Conservation (phyloP, 805 yeast species). For the Maudiozyma bulderi region DNA sequence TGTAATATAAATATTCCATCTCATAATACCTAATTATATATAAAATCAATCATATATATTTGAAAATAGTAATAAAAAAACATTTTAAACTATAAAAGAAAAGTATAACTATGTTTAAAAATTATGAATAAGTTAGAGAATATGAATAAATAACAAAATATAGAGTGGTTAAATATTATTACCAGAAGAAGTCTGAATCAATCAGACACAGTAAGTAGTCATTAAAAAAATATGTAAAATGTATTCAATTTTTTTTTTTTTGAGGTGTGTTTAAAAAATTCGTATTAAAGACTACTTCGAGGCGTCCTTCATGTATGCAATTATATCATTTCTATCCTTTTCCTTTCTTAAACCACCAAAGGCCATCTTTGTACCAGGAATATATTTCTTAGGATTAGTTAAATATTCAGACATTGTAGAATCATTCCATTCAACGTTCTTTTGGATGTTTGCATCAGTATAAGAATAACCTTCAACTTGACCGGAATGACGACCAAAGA, state of each 20-base stretch:
- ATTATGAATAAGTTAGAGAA: too few relatives aligned
- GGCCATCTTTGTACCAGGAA: constrained; percentile 99
- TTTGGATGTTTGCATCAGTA: constrained; percentile 97
- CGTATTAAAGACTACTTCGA: constrained; percentile 32
- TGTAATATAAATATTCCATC: not conserved
- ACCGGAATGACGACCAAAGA: constrained; percentile 89
- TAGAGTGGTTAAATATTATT: too few relatives aligned
- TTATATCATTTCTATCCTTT: constrained; percentile 95
- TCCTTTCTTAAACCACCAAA: constrained; percentile 99
- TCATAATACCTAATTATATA: not conserved
- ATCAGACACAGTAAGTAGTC: too few relatives aligned
- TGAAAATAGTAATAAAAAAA: not conserved
- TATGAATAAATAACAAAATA: too few relatives aligned
- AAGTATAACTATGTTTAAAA: not conserved
- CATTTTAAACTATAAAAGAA: not conserved
- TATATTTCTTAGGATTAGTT: constrained; percentile 99
- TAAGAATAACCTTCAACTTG: constrained; percentile 86
- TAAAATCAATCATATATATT: not conserved
- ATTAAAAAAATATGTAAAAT: too few relatives aligned
- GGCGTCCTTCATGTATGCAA: constrained; percentile 67
- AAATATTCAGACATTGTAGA: constrained; percentile 90
- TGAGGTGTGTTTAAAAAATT: not conserved
- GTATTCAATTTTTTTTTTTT: too few relatives aligned
- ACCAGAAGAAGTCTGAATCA: too few relatives aligned
- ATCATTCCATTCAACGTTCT: constrained; percentile 81